Conservation (phyloP, 2,329 filamentous ascomycete genomes). For the Fusarium odoratissimum region DNA sequence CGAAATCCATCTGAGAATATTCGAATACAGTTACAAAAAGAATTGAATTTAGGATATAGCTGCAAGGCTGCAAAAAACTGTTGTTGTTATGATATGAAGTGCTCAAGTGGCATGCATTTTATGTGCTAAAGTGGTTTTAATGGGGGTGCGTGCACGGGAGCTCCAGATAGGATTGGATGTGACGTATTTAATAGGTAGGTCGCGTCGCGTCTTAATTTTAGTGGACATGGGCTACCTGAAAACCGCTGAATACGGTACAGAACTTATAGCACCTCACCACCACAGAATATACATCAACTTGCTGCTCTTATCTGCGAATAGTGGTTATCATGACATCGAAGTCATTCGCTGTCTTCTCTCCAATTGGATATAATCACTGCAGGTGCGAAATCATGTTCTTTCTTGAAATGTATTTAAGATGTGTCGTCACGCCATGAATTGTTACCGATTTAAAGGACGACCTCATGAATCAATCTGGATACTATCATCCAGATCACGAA, state of each 20-base stretch:
- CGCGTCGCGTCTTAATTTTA: slow-evolving; percentile 23
- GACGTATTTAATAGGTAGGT: slow-evolving; percentile 25
- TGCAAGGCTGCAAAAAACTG: slow-evolving; percentile 16
- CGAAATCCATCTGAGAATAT: slow-evolving; percentile 27
- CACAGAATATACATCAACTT: neutral
- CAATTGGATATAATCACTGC: neutral
- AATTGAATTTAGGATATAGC: slow-evolving; percentile 14
- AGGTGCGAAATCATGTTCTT: neutral
- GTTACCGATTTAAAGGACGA: neutral
- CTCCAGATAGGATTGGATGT: neutral
- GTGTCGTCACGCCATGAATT: neutral
- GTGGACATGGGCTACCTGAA: neutral
- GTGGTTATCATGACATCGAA: neutral
- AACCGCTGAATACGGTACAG: neutral
- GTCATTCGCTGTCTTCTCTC: neutral
- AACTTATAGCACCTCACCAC: neutral
- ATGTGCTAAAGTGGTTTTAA: slow-evolving; percentile 33
- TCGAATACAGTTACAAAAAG: neutral
- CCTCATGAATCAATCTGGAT: neutral
- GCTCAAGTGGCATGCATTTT: slow-evolving; percentile 7
- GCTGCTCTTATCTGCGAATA: neutral
- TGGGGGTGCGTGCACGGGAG: slow-evolving; percentile 12
- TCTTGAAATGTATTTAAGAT: neutral
- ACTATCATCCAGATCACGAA: neutral
- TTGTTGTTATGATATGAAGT: slow-evolving; percentile 23